A percentile compares a stretch with the other conserved stretches of the same genome.
phyloP scores from a whole-genome alignment of 306 rosid genomes.

The Vigna angularis region DNA sequence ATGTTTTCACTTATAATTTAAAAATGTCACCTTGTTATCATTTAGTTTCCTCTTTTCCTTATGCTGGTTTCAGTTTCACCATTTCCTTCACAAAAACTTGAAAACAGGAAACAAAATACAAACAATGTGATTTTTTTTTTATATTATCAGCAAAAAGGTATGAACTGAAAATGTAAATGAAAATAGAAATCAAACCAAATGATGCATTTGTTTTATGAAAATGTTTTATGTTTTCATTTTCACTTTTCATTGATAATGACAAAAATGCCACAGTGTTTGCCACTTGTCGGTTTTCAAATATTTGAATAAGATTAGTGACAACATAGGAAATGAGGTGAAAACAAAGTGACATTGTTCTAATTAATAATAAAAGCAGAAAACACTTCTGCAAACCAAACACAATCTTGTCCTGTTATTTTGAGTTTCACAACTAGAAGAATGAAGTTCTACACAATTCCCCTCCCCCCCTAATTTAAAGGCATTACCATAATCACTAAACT shows the following conservation, averaged over 20 bases:
- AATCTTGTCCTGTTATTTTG: constrained; percentile 27
- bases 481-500: constrained; percentile 64
- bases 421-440: constrained; percentile 38
- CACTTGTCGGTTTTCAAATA: constrained; percentile 10
- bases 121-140: constrained; percentile 7
- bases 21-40: constrained; percentile 1
- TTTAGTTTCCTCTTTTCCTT: constrained; percentile 13
- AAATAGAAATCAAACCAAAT: constrained; percentile 2
- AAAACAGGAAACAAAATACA: constrained; percentile 3
- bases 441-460: constrained; percentile 15
- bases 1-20: not conserved
- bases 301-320: not conserved
- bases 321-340: not conserved
- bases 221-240: not conserved
- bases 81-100: constrained; percentile 16
- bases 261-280: not conserved
- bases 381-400: constrained; percentile 3
- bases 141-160: not conserved
- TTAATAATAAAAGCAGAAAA: constrained; percentile 1
- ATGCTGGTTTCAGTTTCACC: constrained; percentile 19
- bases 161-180: constrained; percentile 10
- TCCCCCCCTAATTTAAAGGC: constrained; percentile 24
- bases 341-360: not conserved
- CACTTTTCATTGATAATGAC: not conserved
- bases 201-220: not conserved